Base-by-base conservation (phyloP, 352 stramenopile species). In the Phytopythium helicoides region DNA sequence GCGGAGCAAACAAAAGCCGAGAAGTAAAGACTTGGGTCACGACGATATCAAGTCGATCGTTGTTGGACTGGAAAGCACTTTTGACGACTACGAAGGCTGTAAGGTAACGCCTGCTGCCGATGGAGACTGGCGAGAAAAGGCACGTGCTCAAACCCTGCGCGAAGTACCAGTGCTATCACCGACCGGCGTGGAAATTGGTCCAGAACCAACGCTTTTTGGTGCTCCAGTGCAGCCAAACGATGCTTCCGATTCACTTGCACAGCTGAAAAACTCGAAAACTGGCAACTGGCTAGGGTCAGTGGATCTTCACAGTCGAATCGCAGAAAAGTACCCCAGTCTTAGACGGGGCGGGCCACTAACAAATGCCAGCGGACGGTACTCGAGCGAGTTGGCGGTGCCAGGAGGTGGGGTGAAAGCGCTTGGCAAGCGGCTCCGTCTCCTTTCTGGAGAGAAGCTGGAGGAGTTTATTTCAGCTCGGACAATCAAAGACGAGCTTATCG, bases 311-410 rank as follows among this genome's bases (percentile, higher is more conserved):
- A 51, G 74, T 16, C 71, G 66, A 40, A 75, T 93, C 18, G 44
- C 65, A 16, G 26, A 64, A 10, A 68, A 82, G 33, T 90, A 93
- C 52, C 85, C 85, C 3, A 67, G 77, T 41, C 47, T 95, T 4
- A 58, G 56, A 10, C 76, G 85, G n/a, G 73, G 60, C 1, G 75
- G 68, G 3, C 66, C 75, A 5, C 52, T 95, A 4, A 77, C 79
- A 1, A 85, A 78, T 53, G 81, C 82, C n/a, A 89, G 79, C 19
- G 85, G 85, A 18, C 68, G 85, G 9, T 95, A 95, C 49, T 83
- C 78, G 2, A 64, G 73, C 34, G 76, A 90, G 53, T 65, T 93
- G 11, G 62, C 68, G 4, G 74, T 94, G 39, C 14, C 60, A 9
- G 75, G 66, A n/a, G 56, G 58, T 31, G 65, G 49, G 11, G 41